phyloP scores from a whole-genome alignment of 805 yeast species.

The Suhomyces sp. region DNA sequence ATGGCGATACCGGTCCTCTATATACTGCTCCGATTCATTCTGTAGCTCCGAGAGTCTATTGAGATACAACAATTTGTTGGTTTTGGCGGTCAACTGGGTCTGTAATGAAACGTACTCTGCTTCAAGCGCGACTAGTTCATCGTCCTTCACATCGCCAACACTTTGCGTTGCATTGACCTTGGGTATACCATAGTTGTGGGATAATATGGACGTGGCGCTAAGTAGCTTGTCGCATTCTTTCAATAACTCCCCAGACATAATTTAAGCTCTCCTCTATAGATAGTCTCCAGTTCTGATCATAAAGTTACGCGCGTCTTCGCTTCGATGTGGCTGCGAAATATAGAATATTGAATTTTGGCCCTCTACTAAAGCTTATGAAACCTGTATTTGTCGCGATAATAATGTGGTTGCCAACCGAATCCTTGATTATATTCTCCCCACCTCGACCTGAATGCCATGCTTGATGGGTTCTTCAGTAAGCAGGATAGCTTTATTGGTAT shows the following conservation, averaged over 20 bases:
- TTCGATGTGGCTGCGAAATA: neutral
- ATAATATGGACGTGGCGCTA: constrained; percentile 19
- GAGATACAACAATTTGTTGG: constrained; percentile 29
- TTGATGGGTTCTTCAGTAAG: neutral
- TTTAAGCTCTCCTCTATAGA: neutral
- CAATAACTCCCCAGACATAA: constrained; percentile 7
- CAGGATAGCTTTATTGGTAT: neutral
- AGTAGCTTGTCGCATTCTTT: constrained; percentile 24
- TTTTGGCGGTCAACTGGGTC: constrained; percentile 18
- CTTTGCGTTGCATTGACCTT: neutral
- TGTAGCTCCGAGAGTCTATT: constrained; percentile 22
- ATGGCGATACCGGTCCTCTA: constrained; percentile 16
- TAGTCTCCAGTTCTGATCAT: neutral
- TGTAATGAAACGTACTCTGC: constrained; percentile 24
- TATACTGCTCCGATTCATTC: constrained; percentile 10
- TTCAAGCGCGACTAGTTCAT: constrained; percentile 19
- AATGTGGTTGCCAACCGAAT: neutral
- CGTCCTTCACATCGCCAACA: constrained; percentile 4
- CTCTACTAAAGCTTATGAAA: no score
- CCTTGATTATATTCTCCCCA: neutral
- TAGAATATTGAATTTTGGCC: neutral
- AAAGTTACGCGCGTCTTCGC: neutral
- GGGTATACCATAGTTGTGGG: constrained; percentile 36
- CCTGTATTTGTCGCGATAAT: no score
- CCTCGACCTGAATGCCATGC: neutral